Conservation (phyloP, 106 monocot genomes). For the Dactylorhiza incarnata region DNA sequence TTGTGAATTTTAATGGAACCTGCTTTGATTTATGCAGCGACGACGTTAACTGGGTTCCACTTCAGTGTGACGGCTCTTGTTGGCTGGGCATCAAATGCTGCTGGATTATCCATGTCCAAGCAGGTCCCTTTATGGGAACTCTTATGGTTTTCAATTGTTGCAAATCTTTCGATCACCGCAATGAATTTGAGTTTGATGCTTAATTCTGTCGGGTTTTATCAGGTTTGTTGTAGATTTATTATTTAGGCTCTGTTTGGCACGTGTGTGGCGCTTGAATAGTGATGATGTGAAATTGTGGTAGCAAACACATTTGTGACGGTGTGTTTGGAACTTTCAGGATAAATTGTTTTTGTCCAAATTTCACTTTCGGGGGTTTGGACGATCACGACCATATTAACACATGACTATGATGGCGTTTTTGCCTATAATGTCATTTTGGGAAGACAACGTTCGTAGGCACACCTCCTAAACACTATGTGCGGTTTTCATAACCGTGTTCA, state of each 20-base stretch:
- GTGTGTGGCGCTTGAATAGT: too few species aligned
- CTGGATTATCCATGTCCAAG: conserved; percentile 56
- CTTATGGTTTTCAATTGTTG: conserved; percentile 54
- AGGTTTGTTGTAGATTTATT: conserved; percentile 25
- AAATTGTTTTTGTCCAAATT: too few species aligned
- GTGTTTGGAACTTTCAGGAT: too few species aligned
- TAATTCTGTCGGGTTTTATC: conserved; percentile 67
- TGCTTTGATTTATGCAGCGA: conserved; percentile 22
- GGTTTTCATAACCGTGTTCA: too few species aligned
- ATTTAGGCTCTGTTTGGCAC: neutral
- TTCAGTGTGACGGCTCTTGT: conserved; percentile 56
- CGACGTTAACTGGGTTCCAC: conserved; percentile 55
- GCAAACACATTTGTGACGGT: too few species aligned
- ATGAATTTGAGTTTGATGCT: conserved; percentile 73
- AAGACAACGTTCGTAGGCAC: too few species aligned
- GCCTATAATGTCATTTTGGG: too few species aligned
- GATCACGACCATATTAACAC: too few species aligned
- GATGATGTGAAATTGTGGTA: too few species aligned
- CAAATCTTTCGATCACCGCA: conserved; percentile 51
- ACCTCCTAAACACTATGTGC: too few species aligned
- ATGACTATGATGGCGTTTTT: too few species aligned
- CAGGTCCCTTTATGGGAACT: conserved; percentile 58
- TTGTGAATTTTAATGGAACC: neutral
- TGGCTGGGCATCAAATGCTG: conserved; percentile 51
- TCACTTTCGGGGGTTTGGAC: too few species aligned